phyloP scores from a whole-genome alignment of 1,284 basidiomycete genomes.

The Wallemia ichthyophaga region DNA sequence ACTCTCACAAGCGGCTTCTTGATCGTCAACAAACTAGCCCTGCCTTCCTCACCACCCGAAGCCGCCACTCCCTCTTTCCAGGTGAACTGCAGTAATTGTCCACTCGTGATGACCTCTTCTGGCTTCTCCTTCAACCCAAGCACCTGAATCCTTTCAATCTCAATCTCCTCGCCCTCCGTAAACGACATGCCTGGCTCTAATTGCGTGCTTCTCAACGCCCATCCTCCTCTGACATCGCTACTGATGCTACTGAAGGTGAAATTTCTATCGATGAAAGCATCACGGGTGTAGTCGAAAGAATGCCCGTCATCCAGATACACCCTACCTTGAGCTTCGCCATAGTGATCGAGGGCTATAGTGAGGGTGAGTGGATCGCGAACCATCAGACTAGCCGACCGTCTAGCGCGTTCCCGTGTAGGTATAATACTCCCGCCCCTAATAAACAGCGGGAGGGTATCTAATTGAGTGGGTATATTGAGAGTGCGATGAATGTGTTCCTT shows the following conservation, averaged over 20 bases:
- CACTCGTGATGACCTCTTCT: conserved; percentile 24
- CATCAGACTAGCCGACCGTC: conserved; percentile 63
- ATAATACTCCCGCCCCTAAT: conserved; percentile 78
- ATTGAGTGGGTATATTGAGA: conserved; percentile 41
- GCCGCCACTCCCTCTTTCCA: conserved; percentile 28
- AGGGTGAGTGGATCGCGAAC: conserved; percentile 80
- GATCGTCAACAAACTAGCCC: conserved; percentile 33
- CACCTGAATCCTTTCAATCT: conserved; percentile 49
- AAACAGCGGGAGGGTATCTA: conserved; percentile 55
- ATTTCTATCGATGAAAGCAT: conserved; percentile 52
- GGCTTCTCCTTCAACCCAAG: conserved; percentile 39
- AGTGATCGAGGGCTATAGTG: conserved; percentile 41
- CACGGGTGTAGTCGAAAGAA: conserved; percentile 42
- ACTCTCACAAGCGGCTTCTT: conserved; percentile 32
- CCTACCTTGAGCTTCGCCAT: conserved; percentile 38
- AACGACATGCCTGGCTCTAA: conserved; percentile 23
- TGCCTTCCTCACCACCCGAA: conserved; percentile 22
- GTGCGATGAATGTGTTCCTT: conserved; percentile 25
- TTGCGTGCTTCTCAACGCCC: conserved; percentile 24
- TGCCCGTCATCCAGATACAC: conserved; percentile 90
- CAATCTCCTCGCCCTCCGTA: conserved; percentile 23
- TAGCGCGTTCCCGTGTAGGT: conserved; percentile 52
- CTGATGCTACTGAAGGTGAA: conserved; percentile 30
- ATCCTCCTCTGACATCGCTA: conserved; percentile 15
- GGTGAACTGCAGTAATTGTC: conserved; percentile 19